These are phyloP conservation scores for Metschnikowia lunata DNA, from an alignment of 805 yeast species.

Conservation along the genomic window DNA sequence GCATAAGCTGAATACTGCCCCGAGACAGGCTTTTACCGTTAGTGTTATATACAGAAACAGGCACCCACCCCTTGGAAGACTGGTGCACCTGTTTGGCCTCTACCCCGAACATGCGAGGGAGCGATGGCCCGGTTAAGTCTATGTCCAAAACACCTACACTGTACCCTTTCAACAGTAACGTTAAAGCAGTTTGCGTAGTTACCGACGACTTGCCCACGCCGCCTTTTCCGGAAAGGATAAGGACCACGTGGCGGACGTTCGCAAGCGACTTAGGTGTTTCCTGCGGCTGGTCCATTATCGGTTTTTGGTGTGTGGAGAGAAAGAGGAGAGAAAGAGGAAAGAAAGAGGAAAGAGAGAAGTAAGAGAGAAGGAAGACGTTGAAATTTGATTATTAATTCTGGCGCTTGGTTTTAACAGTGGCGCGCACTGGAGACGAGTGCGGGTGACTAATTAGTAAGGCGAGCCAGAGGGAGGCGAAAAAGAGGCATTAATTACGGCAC, in stretches of 20 bases:
- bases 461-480: too few relatives aligned
- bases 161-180: constrained; percentile 63
- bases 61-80: constrained; percentile 84
- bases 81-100: constrained; percentile 79
- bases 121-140: constrained; percentile 93
- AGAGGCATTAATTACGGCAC: too few relatives aligned
- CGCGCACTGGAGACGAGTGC: too few relatives aligned
- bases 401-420: too few relatives aligned
- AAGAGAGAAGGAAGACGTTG: too few relatives aligned
- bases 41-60: constrained; percentile 48
- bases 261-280: constrained; percentile 30
- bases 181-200: constrained; percentile 89
- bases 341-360: too few relatives aligned
- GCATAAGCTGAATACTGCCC: constrained; percentile 61
- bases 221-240: constrained; percentile 90
- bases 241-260: constrained; percentile 68
- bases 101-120: constrained; percentile 94
- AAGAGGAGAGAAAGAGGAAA: too few relatives aligned
- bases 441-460: too few relatives aligned
- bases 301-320: too few relatives aligned
- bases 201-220: constrained; percentile 98
- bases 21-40: constrained; percentile 18
- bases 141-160: constrained; percentile 94
- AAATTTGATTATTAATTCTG: too few relatives aligned
- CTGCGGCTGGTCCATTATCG: too few relatives aligned